A percentile compares a stretch with the other conserved stretches of the same genome.
Conservation (phyloP, 208 protist species). For the Blastocrithidia nonstop region DNA sequence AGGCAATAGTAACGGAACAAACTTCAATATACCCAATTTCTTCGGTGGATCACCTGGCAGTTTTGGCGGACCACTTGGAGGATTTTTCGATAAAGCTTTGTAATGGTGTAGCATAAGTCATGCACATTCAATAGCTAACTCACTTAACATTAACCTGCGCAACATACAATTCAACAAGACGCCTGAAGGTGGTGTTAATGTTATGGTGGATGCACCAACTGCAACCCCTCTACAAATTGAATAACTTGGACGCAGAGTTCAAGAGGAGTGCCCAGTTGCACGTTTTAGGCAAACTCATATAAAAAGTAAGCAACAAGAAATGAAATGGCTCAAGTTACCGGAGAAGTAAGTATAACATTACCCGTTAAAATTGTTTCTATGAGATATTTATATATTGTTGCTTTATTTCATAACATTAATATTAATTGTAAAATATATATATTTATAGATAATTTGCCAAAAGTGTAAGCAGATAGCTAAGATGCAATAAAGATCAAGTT, state of each 20-base stretch:
- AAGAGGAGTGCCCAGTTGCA: slow-evolving; percentile 79
- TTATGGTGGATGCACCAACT: slow-evolving; percentile 67
- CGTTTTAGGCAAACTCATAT: slow-evolving; percentile 72
- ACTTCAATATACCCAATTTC: no score
- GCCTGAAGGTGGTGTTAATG: slow-evolving; percentile 46
- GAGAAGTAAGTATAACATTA: slow-evolving; percentile 7
- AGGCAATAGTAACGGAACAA: no score
- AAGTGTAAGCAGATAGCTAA: no score
- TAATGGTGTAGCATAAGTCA: slow-evolving; percentile 79
- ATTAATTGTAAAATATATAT: no score
- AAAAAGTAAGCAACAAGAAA: slow-evolving; percentile 31
- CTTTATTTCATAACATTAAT: no score
- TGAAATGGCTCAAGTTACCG: slow-evolving; percentile 69
- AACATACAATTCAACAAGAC: slow-evolving; percentile 69
- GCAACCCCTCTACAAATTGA: slow-evolving; percentile 78
- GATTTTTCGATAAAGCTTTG: slow-evolving; percentile 62
- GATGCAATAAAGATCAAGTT: no score
- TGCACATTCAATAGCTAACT: slow-evolving; percentile 54
- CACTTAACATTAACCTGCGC: slow-evolving; percentile 53
- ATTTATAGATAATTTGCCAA: no score
- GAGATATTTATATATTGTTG: no score
- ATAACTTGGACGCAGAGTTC: slow-evolving; percentile 58
- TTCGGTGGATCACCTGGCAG: no score
- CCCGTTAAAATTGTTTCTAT: neutral
- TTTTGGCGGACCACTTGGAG: slow-evolving; percentile 33